These are phyloP conservation scores for Cenchrus fungigraminus DNA, from an alignment of 176 grass and related monocot species.

Conservation along the genomic window DNA sequence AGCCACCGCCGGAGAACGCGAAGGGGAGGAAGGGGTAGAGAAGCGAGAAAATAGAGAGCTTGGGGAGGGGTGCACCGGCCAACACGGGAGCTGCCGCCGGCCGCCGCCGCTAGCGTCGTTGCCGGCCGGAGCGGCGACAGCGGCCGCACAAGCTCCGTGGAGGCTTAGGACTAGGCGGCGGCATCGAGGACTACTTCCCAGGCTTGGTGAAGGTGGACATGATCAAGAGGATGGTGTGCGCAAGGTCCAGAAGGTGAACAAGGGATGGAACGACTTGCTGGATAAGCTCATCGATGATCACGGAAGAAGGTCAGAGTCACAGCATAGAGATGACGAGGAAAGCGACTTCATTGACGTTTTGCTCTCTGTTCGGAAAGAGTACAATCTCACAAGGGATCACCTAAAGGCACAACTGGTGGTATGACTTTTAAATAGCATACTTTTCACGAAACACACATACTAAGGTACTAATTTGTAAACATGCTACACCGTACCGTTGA, in stretches of 20 bases:
- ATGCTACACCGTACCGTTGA: not conserved
- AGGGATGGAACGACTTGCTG: not conserved
- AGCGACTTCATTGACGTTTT: not conserved
- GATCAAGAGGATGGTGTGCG: not conserved
- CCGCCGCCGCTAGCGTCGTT: no score
- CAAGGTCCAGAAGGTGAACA: not conserved
- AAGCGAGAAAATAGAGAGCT: no score
- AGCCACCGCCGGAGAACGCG: no score
- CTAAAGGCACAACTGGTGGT: not conserved
- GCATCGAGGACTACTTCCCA: not conserved
- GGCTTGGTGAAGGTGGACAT: not conserved
- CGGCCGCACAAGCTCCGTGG: no score
- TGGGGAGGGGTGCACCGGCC: no score
- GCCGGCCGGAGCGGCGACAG: no score
- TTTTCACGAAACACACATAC: no score
- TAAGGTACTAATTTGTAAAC: not conserved
- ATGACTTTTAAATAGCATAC: not conserved
- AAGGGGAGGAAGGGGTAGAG: no score
- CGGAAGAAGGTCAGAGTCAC: not conserved
- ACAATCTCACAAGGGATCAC: not conserved
- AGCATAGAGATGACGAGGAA: not conserved
- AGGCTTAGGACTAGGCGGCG: no score
- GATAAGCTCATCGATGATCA: constrained; percentile 5
- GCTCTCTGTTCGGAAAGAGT: not conserved
- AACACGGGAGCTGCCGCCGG: no score